Base-by-base conservation (phyloP, 495 filamentous ascomycete genomes). In the Acidomyces sp. region DNA sequence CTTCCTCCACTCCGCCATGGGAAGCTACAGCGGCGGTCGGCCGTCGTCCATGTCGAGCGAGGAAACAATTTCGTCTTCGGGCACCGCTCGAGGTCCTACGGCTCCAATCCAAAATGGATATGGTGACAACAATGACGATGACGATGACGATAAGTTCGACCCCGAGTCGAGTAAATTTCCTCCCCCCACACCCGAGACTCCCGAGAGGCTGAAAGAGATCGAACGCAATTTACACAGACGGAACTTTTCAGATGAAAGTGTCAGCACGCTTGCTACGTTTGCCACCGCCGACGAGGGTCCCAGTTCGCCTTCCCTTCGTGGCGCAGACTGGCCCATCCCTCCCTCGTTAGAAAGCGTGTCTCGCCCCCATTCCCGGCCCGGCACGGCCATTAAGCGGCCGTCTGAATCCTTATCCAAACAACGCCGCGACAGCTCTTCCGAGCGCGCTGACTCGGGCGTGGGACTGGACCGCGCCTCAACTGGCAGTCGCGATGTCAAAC, bases 1-100 rank as follows among this genome's bases (percentile, higher is more conserved):
- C 61, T 93, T 93, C 59, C 69, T 95, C 9, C 85, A 93, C 55
- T 86, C 80, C 52, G 82, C 83, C 12, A 73, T 93, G 69, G 83
- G 84, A n/a, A 81, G 65, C 27, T 78, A 71, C 44, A 63, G 72
- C 24, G 60, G 59, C 11, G 79, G 78, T 19, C 38, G 59, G 13
- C 45, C 52, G 15, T 45, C 34, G 44, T 68, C 61, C 27, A 59
- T 55, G 28, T 77, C 71, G 41, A 69, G 63, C 18, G 38, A 39
- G 30, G 73, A 66, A 46, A 86, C 82, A 0, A 70, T 68, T 18
- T 73, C 72, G 34, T 93, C 85, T 11, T 71, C 74, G 1, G 85
- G 85, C 52, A 93, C 86, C 0, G 83, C 85, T 6, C 62, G 66
- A 12, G 74, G 70, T 1, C 72, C 72, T 10, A 24, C 23, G 4